These are phyloP conservation scores for Vitis amurensis DNA, from an alignment of 164 flowering plant genomes.

Conservation along the genomic window DNA sequence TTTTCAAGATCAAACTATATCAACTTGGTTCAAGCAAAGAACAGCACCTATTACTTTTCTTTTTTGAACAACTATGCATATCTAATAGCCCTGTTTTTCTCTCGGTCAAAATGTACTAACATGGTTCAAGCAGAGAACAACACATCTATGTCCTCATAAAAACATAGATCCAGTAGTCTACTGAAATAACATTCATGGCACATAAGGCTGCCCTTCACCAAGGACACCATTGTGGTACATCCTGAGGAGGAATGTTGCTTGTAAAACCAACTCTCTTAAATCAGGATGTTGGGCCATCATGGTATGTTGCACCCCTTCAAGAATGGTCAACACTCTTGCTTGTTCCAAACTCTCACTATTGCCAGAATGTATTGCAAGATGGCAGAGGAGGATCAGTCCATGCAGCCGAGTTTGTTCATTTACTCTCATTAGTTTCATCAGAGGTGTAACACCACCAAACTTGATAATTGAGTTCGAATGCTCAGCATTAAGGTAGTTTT, in stretches of 20 bases:
- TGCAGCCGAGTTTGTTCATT: conserved; percentile 43
- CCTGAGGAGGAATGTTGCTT: conserved; percentile 28
- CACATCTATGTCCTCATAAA: conserved; percentile 1
- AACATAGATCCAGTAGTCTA: not conserved
- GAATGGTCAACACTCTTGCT: conserved; percentile 29
- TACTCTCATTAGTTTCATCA: conserved; percentile 55
- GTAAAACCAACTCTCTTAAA: conserved; percentile 25
- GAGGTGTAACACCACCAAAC: conserved; percentile 47
- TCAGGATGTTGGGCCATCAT: conserved; percentile 21
- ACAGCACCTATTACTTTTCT: not conserved
- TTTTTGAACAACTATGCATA: not conserved
- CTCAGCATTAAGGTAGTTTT: conserved; percentile 51
- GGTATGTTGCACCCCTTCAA: conserved; percentile 33
- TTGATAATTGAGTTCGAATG: conserved; percentile 76
- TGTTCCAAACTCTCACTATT: conserved; percentile 32
- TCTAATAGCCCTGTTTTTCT: not conserved
- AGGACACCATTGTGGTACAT: conserved; percentile 26
- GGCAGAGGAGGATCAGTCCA: conserved; percentile 62
- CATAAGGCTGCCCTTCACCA: conserved; percentile 16
- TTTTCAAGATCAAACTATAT: not conserved
- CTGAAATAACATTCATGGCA: conserved; percentile 1
- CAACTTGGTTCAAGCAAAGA: not conserved
- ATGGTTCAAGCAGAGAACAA: not conserved
- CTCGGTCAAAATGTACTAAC: not conserved
- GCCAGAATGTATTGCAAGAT: conserved; percentile 59